A percentile compares a stretch with the other conserved stretches of the same genome.
These are phyloP conservation scores for Coniochaeta prunicola DNA, from an alignment of 2,329 filamentous ascomycete species.

Conservation along the genomic window DNA sequence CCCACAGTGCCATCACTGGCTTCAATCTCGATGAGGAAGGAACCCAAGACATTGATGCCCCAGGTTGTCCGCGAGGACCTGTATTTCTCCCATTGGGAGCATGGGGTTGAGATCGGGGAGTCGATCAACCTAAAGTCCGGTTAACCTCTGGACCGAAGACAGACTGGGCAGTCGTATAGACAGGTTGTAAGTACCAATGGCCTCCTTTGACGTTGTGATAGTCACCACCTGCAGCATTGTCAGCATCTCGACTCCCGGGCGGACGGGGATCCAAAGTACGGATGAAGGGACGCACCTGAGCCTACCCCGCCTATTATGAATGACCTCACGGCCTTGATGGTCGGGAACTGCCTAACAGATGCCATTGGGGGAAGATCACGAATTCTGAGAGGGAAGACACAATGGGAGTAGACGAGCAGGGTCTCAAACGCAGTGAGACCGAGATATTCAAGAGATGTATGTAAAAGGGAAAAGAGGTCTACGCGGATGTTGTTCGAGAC, in stretches of 20 bases:
- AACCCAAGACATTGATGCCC: constrained; percentile 93
- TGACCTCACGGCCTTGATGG: constrained; percentile 67
- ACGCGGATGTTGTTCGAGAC: background rate
- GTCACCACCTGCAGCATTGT: constrained; percentile 53
- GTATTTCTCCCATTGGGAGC: constrained; percentile 84
- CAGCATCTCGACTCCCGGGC: background rate
- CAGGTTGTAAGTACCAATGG: constrained; percentile 46
- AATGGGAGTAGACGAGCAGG: background rate
- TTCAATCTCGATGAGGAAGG: constrained; percentile 86
- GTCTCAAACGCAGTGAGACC: background rate
- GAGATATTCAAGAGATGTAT: background rate
- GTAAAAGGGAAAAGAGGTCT: background rate
- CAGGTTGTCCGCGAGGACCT: constrained; percentile 81
- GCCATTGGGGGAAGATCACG: constrained; percentile 28
- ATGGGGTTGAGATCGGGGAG: constrained; percentile 85
- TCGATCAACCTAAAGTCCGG: constrained; percentile 69
- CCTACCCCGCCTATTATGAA: constrained; percentile 61
- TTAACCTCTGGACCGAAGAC: background rate
- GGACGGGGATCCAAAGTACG: background rate
- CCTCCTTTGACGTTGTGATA: constrained; percentile 86
- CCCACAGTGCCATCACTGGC: constrained; percentile 86
- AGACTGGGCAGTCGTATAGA: background rate
- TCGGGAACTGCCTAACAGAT: constrained; percentile 55
- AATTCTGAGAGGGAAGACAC: background rate
- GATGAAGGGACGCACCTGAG: constrained; percentile 32